These are phyloP conservation scores for Candida ovalis DNA, from an alignment of 805 yeast genomes.

Conservation along the genomic window DNA sequence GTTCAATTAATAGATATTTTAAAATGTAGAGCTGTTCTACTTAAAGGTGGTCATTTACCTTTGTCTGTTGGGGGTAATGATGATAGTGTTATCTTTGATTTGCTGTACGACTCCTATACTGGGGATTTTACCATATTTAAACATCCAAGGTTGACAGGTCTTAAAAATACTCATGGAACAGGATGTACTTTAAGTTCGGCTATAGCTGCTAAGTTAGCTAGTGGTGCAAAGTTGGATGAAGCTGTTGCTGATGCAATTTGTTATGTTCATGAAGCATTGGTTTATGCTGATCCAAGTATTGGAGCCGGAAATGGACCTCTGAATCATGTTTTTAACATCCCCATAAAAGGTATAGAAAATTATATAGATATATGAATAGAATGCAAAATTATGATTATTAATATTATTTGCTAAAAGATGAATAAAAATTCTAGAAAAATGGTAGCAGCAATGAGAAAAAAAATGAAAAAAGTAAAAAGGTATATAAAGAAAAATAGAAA, in stretches of 20 bases:
- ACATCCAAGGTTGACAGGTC: conserved; percentile 38
- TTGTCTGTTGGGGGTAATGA: conserved; percentile 37
- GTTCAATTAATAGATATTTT: conserved; percentile 32
- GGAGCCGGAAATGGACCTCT: conserved; percentile 69
- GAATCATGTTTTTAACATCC: conserved; percentile 43
- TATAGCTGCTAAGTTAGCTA: conserved; percentile 69
- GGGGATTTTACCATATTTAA: conserved; percentile 40
- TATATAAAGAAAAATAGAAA: not conserved
- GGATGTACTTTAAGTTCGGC: conserved; percentile 84
- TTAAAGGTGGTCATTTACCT: conserved; percentile 81
- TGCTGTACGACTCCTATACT: conserved; percentile 43
- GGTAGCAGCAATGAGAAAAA: not conserved
- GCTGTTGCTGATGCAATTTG: conserved; percentile 56
- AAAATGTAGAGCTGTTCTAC: conserved; percentile 38
- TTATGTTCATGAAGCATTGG: conserved; percentile 63
- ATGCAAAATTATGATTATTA: too few relatives aligned
- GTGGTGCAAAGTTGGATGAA: conserved; percentile 38
- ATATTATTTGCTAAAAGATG: not conserved
- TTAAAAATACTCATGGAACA: conserved; percentile 75
- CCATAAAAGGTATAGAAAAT: not conserved
- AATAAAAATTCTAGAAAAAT: not conserved
- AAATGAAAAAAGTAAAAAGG: not conserved
- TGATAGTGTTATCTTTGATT: conserved; percentile 41
- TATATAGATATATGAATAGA: not conserved
- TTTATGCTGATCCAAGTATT: conserved; percentile 35